Percentiles rank a stretch among this genome's conserved stretches.
Conservation (phyloP, 1,284 basidiomycete genomes). For the Kwoniella shivajii region DNA sequence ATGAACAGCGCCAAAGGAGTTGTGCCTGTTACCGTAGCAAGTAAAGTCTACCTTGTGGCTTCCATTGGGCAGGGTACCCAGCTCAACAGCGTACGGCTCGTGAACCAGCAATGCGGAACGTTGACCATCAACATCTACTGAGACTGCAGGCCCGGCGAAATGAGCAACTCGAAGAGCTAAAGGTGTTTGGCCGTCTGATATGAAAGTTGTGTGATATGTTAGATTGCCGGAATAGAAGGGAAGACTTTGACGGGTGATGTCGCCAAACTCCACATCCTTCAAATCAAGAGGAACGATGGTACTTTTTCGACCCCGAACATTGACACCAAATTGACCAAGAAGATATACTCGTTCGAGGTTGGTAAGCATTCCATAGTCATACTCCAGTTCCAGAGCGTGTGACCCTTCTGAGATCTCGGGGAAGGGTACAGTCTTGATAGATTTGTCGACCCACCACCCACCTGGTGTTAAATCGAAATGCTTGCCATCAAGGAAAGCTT, state of each 20-base stretch:
- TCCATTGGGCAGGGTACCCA: constrained; percentile 16
- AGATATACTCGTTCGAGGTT: constrained; percentile 35
- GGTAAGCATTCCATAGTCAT: constrained; percentile 27
- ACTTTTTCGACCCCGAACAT: constrained; percentile 21
- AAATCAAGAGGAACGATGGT: constrained; percentile 23
- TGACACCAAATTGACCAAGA: constrained; percentile 35
- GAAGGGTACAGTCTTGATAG: constrained; percentile 29
- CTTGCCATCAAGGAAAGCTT: constrained; percentile 23
- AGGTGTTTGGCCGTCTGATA: constrained; percentile 6
- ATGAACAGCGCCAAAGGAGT: constrained; percentile 35
- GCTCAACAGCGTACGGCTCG: constrained; percentile 22
- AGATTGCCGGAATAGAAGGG: constrained; percentile 41
- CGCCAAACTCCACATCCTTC: constrained; percentile 23
- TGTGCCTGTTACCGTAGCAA: constrained; percentile 33
- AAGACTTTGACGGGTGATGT: constrained; percentile 30
- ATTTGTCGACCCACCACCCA: constrained; percentile 39
- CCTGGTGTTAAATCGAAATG: constrained; percentile 5
- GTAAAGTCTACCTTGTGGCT: constrained; percentile 27
- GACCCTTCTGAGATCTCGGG: constrained; percentile 17
- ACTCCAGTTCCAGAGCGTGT: constrained; percentile 26
- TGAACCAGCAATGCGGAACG: constrained; percentile 16
- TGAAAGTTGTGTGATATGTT: constrained; percentile 24
- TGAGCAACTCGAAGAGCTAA: constrained; percentile 23
- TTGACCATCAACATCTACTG: constrained; percentile 22
- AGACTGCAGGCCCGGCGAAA: constrained; percentile 26